These are phyloP conservation scores for Zalaria obscura DNA, from an alignment of 2,329 filamentous ascomycete species.

Conservation along the genomic window DNA sequence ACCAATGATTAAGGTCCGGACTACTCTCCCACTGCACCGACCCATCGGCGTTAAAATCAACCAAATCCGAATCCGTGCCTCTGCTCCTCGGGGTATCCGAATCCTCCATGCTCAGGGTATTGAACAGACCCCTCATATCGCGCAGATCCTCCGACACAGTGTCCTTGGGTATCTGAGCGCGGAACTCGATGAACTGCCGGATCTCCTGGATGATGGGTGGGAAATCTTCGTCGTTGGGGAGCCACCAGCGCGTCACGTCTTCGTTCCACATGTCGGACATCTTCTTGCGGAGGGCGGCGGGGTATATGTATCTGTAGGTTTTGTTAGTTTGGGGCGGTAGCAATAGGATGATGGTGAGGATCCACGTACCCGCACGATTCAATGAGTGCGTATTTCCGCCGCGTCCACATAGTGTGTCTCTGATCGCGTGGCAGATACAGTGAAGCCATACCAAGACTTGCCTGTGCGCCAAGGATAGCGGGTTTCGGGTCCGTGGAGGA, in stretches of 20 bases:
- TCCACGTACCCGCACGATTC: constrained; percentile 62
- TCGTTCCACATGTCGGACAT: constrained; percentile 66
- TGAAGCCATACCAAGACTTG: constrained; percentile 59
- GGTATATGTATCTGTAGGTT: constrained; percentile 61
- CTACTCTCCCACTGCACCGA: constrained; percentile 5
- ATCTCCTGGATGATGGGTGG: constrained; percentile 61
- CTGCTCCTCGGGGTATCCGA: constrained; percentile 7
- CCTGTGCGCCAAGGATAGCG: constrained; percentile 57
- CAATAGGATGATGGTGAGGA: not conserved
- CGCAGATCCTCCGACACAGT: constrained; percentile 12
- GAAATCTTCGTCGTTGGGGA: constrained; percentile 67
- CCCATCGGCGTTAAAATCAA: constrained; percentile 5
- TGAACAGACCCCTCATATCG: constrained; percentile 24
- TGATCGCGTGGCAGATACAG: constrained; percentile 68
- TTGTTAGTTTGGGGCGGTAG: no score
- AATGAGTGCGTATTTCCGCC: constrained; percentile 62
- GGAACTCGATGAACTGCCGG: constrained; percentile 52
- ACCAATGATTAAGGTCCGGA: constrained; percentile 6
- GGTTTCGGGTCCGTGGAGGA: constrained; percentile 60
- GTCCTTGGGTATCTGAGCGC: constrained; percentile 13
- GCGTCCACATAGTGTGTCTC: constrained; percentile 63
- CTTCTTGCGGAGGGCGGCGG: constrained; percentile 55
- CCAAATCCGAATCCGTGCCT: constrained; percentile 9
- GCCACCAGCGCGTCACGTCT: constrained; percentile 72
- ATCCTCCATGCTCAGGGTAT: constrained; percentile 19